Base-by-base conservation (phyloP, 108 stramenopile genomes). In the Pseudonitzschia pungens region DNA sequence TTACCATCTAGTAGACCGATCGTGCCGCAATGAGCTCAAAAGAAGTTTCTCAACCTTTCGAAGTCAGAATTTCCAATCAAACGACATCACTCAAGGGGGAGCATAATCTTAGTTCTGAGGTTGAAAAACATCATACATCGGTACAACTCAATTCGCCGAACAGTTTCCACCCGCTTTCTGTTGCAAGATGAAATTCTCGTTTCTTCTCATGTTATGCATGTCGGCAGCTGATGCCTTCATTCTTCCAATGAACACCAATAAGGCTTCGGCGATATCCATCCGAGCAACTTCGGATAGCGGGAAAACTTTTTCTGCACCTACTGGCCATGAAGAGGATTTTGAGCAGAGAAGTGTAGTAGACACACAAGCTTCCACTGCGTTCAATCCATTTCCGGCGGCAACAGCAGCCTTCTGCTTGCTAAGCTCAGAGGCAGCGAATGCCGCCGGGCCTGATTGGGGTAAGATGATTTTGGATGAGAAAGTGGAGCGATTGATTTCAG, bases 401-500 rank as follows among this genome's bases (percentile, higher is more conserved):
- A 54, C 72, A 12, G 72, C 73, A 5, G 68, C 78, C n/a, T 31
- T 74, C 4, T 71, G 69, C 65, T 62, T 67, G 21, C 14, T 65
- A 22, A 71, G 75, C 45, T 72, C 78, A 27, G 59, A 52, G 15
- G 40, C 73, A 29, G 81, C 78, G 45, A 69, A 75, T 66, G 81
- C 79, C 21, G 78, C 74, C 45, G 68, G 78, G 24, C 86, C 82
- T 55, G 86, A 87, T 68, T 82, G 82, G 83, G 86, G 82, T 45
- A 62, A 62, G 60, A 18, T 40, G n/a, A 0, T 52, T 52, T n/a
- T 1, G 14, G 3, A 40, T 31, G 7, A 28, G 6, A 9, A 5
- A 31, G 22, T 52, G n/a, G n/a, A 8, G 40, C 18, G 16, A 10
- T 9, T 52, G 24, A 52, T 20, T 43, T 5, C 32, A 18, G 14